phyloP scores from a whole-genome alignment of 345 rosid genomes.

The Durio zibethinus region DNA sequence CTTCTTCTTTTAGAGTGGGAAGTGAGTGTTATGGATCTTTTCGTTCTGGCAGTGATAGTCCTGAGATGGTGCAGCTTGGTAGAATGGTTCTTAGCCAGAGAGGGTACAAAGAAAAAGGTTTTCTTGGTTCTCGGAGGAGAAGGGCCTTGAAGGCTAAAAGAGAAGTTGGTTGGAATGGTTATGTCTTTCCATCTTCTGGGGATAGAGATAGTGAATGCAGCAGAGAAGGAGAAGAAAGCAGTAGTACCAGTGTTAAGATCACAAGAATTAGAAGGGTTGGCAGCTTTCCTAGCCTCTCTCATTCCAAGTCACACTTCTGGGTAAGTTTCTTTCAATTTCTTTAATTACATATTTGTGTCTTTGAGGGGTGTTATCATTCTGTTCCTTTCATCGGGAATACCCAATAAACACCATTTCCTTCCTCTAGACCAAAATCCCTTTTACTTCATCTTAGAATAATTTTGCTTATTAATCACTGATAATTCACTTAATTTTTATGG shows the following conservation, averaged over 20 bases:
- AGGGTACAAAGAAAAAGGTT: conserved; percentile 32
- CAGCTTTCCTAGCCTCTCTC: conserved; percentile 36
- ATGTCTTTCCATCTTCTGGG: conserved; percentile 48
- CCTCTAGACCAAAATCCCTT: background rate
- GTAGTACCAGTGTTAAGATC: conserved; percentile 31
- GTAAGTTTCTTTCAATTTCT: conserved; percentile 32
- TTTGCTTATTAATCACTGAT: no score
- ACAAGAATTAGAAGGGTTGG: conserved; percentile 40
- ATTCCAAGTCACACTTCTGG: conserved; percentile 61
- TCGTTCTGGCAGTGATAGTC: conserved; percentile 22
- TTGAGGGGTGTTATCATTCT: background rate
- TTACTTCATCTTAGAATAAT: no score
- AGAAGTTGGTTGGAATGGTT: conserved; percentile 46
- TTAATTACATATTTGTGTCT: background rate
- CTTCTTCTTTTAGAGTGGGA: conserved; percentile 37
- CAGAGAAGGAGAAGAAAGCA: conserved; percentile 27
- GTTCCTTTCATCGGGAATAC: background rate
- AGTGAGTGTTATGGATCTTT: conserved; percentile 42
- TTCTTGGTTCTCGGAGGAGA: conserved; percentile 47
- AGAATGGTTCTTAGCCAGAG: conserved; percentile 20
- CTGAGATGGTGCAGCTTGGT: conserved; percentile 27
- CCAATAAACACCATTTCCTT: background rate
- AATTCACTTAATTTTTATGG: background rate
- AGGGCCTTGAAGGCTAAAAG: conserved; percentile 36
- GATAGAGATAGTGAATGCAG: conserved; percentile 34